These are phyloP conservation scores for Penicillium sp. DNA, from an alignment of 2,329 filamentous ascomycete genomes.

Conservation along the genomic window DNA sequence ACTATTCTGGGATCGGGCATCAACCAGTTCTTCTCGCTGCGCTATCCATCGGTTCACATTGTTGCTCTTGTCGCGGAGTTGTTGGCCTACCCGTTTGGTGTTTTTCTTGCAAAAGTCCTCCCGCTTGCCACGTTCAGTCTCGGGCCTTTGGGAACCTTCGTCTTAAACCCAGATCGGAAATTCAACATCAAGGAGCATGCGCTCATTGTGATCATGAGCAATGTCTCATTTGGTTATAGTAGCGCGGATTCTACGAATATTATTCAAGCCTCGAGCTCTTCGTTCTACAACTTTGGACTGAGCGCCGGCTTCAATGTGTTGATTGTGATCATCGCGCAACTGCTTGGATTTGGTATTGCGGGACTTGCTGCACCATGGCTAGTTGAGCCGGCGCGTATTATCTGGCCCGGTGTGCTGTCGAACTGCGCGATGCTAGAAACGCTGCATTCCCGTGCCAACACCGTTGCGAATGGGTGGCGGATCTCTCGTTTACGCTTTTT, in stretches of 20 bases:
- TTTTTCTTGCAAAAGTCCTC: conserved; percentile 38
- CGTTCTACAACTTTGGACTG: conserved; percentile 31
- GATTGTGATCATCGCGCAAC: conserved; percentile 37
- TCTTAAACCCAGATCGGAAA: conserved; percentile 43
- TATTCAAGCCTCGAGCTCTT: conserved; percentile 5
- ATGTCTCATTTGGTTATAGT: conserved; percentile 42
- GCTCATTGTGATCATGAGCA: conserved; percentile 49
- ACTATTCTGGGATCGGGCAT: conserved; percentile 38
- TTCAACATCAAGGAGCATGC: conserved; percentile 51
- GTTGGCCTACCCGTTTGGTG: conserved; percentile 44
- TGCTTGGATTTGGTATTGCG: conserved; percentile 41
- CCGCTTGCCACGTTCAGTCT: conserved; percentile 37
- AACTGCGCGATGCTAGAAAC: conserved; percentile 12
- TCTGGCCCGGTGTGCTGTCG: conserved; percentile 13
- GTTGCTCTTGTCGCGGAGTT: conserved; percentile 47
- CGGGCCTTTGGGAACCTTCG: conserved; percentile 17
- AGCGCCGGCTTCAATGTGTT: conserved; percentile 37
- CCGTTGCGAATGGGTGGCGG: conserved; percentile 38
- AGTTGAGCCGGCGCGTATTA: conserved; percentile 37
- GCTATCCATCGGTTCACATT: conserved; percentile 47
- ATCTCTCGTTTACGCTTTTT: conserved; percentile 42
- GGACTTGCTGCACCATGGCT: conserved; percentile 37
- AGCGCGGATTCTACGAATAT: conserved; percentile 11
- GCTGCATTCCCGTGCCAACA: conserved; percentile 34
- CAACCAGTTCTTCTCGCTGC: conserved; percentile 48